A percentile compares a stretch with the other conserved stretches of the same genome.
phyloP scores from a whole-genome alignment of 768 basidiomycete species.

The Phallus indusiatus region DNA sequence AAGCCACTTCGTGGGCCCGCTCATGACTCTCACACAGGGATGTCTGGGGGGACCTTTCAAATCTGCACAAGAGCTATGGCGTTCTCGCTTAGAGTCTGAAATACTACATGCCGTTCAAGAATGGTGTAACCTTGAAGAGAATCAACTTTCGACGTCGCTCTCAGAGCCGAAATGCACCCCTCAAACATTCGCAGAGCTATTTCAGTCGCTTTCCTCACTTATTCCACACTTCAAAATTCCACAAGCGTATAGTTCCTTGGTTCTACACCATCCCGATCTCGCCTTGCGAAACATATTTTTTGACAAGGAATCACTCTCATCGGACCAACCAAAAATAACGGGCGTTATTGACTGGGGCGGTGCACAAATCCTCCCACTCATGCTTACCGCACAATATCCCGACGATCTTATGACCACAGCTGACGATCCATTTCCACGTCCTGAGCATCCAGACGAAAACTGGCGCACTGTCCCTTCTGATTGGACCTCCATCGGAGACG shows the following conservation, averaged over 20 bases:
- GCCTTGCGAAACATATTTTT: constrained; percentile 7
- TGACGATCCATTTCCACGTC: constrained; percentile 4
- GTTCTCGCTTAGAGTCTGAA: background rate
- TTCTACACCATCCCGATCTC: constrained; percentile 8
- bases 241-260: background rate
- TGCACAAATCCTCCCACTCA: constrained; percentile 8
- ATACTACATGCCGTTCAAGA: constrained; percentile 1
- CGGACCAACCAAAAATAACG: constrained; percentile 4
- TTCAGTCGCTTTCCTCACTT: constrained; percentile 5
- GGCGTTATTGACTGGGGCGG: constrained; percentile 8
- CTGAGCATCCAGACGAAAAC: constrained; percentile 2
- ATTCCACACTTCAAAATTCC: constrained; percentile 3
- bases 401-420: constrained; percentile 3
- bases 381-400: constrained; percentile 6
- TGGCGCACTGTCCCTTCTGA: constrained; percentile 4
- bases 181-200: constrained; percentile 1
- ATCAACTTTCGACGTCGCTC: background rate
- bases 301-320: background rate
- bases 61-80: background rate
- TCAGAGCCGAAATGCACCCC: background rate
- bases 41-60: background rate
- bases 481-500: constrained; percentile 6
- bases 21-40: background rate
- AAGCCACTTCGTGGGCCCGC: background rate
- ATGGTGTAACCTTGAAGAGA: background rate